Evolutionary conservation across 164 flowering plant species (phyloP).

Genomic region (Vitis cinerea): DNA sequence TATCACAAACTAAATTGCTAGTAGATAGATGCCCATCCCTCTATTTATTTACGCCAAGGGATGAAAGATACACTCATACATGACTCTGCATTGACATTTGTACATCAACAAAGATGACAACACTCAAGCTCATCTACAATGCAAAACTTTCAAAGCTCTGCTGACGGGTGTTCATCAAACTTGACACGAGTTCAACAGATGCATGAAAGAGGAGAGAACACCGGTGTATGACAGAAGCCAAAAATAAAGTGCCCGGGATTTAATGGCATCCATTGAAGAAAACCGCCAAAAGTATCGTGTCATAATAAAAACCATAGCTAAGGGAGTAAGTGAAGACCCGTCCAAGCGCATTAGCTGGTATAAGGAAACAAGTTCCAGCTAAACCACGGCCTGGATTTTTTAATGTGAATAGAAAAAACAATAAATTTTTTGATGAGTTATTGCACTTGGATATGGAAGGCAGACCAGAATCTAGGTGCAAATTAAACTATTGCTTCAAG

Average conservation of each 20-base stretch:
- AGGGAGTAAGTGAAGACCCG: neutral
- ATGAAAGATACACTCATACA: neutral
- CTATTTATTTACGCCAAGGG: neutral
- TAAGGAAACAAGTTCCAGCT: constrained; percentile 26
- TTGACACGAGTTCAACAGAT: constrained; percentile 12
- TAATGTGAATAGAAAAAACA: constrained; percentile 9
- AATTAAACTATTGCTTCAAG: neutral
- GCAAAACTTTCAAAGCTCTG: constrained; percentile 11
- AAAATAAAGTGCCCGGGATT: neutral
- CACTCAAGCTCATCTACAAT: neutral
- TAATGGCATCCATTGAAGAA: neutral
- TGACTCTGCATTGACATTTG: constrained; percentile 1
- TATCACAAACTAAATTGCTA: neutral
- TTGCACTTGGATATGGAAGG: constrained; percentile 7
- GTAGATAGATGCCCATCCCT: neutral
- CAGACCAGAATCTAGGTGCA: neutral
- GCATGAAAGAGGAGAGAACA: constrained; percentile 11
- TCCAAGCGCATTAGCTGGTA: constrained; percentile 13
- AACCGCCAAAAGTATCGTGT: constrained; percentile 10
- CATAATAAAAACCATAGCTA: neutral
- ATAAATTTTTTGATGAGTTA: constrained; percentile 5
- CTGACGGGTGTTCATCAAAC: constrained; percentile 14
- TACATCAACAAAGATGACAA: neutral
- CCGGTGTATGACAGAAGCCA: constrained; percentile 1
- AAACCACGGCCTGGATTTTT: constrained; percentile 16